Percentiles rank a stretch among this genome's conserved stretches.
These are phyloP conservation scores for Stropharia rugosoannulata DNA, from an alignment of 768 basidiomycete species.

Conservation along the genomic window DNA sequence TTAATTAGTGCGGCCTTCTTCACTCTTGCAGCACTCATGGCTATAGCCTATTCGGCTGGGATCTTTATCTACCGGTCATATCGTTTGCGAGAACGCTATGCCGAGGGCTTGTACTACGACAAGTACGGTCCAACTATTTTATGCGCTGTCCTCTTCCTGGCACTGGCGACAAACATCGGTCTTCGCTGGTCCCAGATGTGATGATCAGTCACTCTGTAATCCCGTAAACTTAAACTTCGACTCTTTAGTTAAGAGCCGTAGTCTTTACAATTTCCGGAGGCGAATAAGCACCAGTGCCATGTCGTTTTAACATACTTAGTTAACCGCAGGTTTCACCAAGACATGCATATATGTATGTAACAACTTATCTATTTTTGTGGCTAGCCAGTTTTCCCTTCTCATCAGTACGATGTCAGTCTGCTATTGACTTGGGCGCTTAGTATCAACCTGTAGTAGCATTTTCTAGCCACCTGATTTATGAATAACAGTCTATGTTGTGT, in stretches of 20 bases:
- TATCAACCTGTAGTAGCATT: no score
- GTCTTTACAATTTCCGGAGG: background rate
- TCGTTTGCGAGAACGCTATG: conserved; percentile 65
- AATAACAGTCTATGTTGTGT: no score
- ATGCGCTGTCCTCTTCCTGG: conserved; percentile 65
- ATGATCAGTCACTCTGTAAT: background rate
- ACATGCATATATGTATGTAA: background rate
- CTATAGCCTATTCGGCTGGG: conserved; percentile 83
- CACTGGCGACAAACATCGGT: conserved; percentile 74
- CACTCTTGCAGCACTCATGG: conserved; percentile 83
- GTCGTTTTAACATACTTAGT: background rate
- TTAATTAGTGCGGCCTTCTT: conserved; percentile 88
- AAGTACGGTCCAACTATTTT: conserved; percentile 82
- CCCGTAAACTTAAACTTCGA: background rate
- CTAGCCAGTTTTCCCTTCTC: background rate
- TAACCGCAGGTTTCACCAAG: background rate
- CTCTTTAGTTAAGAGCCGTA: no score
- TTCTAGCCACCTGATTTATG: no score
- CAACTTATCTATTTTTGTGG: background rate
- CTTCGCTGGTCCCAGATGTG: conserved; percentile 62
- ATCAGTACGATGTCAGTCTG: background rate
- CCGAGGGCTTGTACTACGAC: conserved; percentile 87
- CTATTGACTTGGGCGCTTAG: background rate
- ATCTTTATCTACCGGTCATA: conserved; percentile 79
- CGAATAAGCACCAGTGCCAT: background rate